A percentile compares a stretch with the other conserved stretches of the same genome.
These are phyloP conservation scores for Daldinia decipiens DNA, from an alignment of 495 filamentous ascomycete genomes.

Conservation along the genomic window DNA sequence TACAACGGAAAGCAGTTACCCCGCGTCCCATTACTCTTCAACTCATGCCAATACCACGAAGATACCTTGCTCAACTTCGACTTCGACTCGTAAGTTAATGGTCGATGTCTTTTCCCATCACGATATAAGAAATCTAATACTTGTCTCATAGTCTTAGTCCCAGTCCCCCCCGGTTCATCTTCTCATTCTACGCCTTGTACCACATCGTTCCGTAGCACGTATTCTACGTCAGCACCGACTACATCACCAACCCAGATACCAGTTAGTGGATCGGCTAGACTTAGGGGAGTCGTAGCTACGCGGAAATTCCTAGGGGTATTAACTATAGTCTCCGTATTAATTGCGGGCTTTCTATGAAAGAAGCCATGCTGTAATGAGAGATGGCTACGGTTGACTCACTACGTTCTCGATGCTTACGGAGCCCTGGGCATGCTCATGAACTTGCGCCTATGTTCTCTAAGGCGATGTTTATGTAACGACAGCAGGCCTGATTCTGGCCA, in stretches of 20 bases:
- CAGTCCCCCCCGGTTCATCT: background rate
- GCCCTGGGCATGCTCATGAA: background rate
- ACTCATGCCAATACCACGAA: conserved; percentile 26
- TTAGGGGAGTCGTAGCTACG: background rate
- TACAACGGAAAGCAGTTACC: background rate
- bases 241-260: conserved; percentile 31
- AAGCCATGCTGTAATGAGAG: background rate
- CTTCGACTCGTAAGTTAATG: conserved; percentile 31
- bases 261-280: conserved; percentile 21
- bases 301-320: conserved; percentile 9
- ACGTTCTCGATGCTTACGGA: background rate
- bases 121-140: conserved; percentile 12
- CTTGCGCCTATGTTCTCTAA: background rate
- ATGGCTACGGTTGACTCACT: background rate
- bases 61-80: conserved; percentile 35
- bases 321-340: conserved; percentile 5
- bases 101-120: background rate
- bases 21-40: conserved; percentile 20
- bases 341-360: conserved; percentile 20
- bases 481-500: background rate
- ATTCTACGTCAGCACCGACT: conserved; percentile 14
- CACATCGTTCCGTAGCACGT: conserved; percentile 13
- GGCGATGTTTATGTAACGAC: background rate
- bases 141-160: conserved; percentile 12
- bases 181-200: background rate